Evolutionary conservation across 2,329 filamentous ascomycete species (phyloP).

Genomic region (Epicoccum sorghinum): DNA sequence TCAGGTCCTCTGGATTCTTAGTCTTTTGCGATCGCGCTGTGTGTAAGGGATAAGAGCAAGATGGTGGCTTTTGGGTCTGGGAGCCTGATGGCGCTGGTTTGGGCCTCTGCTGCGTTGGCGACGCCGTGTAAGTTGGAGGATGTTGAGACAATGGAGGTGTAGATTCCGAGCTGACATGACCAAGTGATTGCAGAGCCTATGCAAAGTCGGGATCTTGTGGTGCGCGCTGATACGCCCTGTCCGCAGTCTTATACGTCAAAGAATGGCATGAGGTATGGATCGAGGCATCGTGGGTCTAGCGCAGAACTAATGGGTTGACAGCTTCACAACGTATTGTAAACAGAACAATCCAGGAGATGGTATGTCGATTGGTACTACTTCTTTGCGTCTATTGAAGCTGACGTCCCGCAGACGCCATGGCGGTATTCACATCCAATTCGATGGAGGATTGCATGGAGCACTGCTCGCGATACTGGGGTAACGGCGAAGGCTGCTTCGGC

Average conservation of each 20-base stretch:
- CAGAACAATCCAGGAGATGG: conserved; percentile 38
- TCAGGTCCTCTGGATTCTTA: background rate
- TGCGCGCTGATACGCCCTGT: conserved; percentile 27
- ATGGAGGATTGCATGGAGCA: conserved; percentile 39
- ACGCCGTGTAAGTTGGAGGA: conserved; percentile 29
- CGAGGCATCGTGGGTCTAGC: background rate
- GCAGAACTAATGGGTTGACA: background rate
- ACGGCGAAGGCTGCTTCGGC: conserved; percentile 39
- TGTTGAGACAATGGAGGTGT: background rate
- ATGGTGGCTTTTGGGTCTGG: conserved; percentile 4
- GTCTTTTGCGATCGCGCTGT: background rate
- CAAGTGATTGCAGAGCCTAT: conserved; percentile 27
- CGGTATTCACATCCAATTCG: conserved; percentile 19
- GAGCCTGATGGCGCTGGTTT: conserved; percentile 28
- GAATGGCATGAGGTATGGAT: conserved; percentile 32
- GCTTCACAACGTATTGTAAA: conserved; percentile 39
- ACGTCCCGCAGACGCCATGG: conserved; percentile 8
- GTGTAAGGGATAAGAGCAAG: background rate
- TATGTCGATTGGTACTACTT: conserved; percentile 6
- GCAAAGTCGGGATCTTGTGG: conserved; percentile 16
- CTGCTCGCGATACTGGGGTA: conserved; percentile 41
- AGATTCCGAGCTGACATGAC: conserved; percentile 13
- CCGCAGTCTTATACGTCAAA: conserved; percentile 28
- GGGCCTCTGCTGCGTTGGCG: conserved; percentile 29
- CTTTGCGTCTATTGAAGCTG: background rate